These are phyloP conservation scores for Solanum sitiens DNA, from an alignment of 257 asterid genomes.

Conservation along the genomic window DNA sequence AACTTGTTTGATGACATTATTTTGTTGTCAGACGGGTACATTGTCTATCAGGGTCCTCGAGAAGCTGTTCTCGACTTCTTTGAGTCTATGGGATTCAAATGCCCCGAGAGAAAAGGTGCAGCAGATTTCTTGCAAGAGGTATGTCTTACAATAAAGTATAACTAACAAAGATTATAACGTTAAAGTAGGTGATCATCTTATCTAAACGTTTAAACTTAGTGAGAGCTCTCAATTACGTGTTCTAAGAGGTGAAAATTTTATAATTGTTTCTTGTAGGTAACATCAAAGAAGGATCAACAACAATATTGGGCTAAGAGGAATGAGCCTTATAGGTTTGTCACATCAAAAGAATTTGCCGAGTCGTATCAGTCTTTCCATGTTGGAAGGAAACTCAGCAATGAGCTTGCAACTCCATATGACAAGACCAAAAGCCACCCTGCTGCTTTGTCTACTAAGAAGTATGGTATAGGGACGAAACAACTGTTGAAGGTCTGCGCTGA, in stretches of 20 bases:
- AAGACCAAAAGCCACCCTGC: constrained; percentile 71
- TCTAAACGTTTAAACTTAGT: not conserved
- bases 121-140: constrained; percentile 80
- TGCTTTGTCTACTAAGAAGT: constrained; percentile 49
- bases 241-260: not conserved
- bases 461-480: constrained; percentile 38
- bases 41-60: constrained; percentile 56
- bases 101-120: constrained; percentile 48
- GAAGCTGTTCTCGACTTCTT: constrained; percentile 40
- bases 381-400: constrained; percentile 26
- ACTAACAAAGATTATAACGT: not conserved
- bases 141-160: not conserved
- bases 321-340: constrained; percentile 36
- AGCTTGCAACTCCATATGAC: constrained; percentile 46
- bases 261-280: constrained; percentile 28
- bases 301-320: constrained; percentile 48
- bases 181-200: not conserved
- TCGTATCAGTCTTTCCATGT: constrained; percentile 21
- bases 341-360: constrained; percentile 30
- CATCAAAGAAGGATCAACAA: constrained; percentile 61
- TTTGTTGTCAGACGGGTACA: constrained; percentile 43
- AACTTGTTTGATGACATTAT: constrained; percentile 53
- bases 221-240: not conserved
- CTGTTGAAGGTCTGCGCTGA: constrained; percentile 45
- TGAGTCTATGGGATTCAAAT: constrained; percentile 54